A percentile compares a stretch with the other conserved stretches of the same genome.
These are phyloP conservation scores for Aspergillus luchuensis DNA, from an alignment of 2,329 filamentous ascomycete species.

Conservation along the genomic window DNA sequence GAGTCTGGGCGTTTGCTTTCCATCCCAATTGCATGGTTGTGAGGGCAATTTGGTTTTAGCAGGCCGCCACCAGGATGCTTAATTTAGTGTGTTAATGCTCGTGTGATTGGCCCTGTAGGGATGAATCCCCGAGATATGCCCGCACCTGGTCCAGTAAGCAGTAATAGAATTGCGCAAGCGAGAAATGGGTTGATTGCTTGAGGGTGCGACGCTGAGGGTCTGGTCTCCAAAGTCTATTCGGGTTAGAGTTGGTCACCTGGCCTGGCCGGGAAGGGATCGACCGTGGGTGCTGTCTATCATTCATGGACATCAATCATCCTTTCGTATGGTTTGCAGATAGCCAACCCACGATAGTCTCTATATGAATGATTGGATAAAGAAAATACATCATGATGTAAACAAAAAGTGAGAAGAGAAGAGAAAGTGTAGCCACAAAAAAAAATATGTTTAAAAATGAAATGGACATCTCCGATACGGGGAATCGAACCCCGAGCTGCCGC, in stretches of 20 bases:
- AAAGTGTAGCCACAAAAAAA: background rate
- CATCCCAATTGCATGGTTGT: background rate
- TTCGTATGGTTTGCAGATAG: background rate
- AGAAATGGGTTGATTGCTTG: background rate
- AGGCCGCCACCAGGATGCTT: background rate
- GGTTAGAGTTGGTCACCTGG: background rate
- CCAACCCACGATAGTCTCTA: too few species aligned
- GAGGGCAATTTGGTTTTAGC: background rate
- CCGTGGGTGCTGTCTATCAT: background rate
- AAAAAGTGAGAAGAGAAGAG: background rate
- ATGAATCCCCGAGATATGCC: background rate
- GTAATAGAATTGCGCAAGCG: background rate
- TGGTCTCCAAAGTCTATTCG: background rate
- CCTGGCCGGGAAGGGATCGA: background rate
- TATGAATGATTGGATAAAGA: background rate
- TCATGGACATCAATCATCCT: background rate
- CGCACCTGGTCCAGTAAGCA: background rate
- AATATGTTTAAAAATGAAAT: background rate
- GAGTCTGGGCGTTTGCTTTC: background rate
- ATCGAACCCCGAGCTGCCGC: constrained; percentile 34
- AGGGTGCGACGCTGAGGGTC: background rate
- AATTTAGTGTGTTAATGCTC: too few species aligned
- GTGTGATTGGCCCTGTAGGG: background rate
- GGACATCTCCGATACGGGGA: constrained; percentile 29
- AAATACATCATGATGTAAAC: background rate